These are phyloP conservation scores for Gracilaria caudata DNA, from an alignment of 23 red algal genomes.

Conservation along the genomic window DNA sequence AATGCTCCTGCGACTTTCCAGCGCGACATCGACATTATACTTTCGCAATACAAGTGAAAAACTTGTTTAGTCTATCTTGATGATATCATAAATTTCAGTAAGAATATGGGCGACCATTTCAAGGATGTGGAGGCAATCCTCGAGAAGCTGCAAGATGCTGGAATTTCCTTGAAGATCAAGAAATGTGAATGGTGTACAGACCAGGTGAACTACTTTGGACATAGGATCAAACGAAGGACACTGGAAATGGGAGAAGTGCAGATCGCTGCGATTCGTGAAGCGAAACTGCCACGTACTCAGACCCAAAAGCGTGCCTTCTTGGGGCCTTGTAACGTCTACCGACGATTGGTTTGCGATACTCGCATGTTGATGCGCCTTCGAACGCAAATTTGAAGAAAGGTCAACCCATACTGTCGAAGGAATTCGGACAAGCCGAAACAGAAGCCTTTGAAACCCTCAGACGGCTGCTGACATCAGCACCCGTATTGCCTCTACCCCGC, in stretches of 20 bases:
- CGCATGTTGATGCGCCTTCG: too few relatives aligned
- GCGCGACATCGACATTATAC: constrained; percentile 34
- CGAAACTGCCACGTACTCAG: not conserved
- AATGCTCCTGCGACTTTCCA: constrained; percentile 40
- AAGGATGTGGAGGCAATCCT: constrained; percentile 40
- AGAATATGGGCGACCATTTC: constrained; percentile 17
- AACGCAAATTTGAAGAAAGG: too few relatives aligned
- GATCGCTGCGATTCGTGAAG: constrained; percentile 2
- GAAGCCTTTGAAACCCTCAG: constrained; percentile 18
- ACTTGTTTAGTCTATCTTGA: constrained; percentile 31
- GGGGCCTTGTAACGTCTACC: constrained; percentile 36
- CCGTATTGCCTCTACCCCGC: not conserved
- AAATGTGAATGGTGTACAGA: constrained; percentile 13
- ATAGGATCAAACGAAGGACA: constrained; percentile 1
- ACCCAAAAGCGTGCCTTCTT: constrained; percentile 35
- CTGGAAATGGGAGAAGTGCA: constrained; percentile 13
- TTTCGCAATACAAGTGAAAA: constrained; percentile 22
- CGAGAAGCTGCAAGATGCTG: not conserved
- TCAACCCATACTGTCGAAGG: not conserved
- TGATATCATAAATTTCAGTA: constrained; percentile 17
- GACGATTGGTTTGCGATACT: constrained; percentile 43
- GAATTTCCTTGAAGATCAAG: not conserved
- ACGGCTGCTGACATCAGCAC: not conserved
- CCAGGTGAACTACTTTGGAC: constrained; percentile 27
- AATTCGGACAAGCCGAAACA: not conserved